phyloP scores from a whole-genome alignment of 2,329 filamentous ascomycete genomes.

The Hymenoscyphus fraxineus region DNA sequence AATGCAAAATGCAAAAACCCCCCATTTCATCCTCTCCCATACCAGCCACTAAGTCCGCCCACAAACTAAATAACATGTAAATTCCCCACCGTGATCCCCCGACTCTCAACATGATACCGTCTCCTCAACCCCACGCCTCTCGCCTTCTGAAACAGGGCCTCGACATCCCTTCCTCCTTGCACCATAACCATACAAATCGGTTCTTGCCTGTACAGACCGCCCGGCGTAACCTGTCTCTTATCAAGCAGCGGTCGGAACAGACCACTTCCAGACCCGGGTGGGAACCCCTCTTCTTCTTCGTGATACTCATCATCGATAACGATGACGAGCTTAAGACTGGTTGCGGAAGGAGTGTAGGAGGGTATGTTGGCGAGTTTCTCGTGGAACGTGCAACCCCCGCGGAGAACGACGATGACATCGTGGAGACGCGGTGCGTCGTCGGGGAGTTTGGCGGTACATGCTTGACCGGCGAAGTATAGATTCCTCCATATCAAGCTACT shows the following conservation, averaged over 20 bases:
- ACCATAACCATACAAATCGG: conserved; percentile 83
- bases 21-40: no score
- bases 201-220: conserved; percentile 42
- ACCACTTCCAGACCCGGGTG: conserved; percentile 36
- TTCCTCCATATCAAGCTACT: conserved; percentile 61
- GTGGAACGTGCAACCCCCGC: conserved; percentile 81
- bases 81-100: conserved; percentile 76
- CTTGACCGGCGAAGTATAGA: conserved; percentile 67
- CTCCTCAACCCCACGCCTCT: conserved; percentile 70
- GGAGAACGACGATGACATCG: conserved; percentile 76
- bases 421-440: conserved; percentile 50
- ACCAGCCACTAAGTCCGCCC: no score
- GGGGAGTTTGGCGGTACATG: conserved; percentile 56
- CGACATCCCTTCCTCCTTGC: conserved; percentile 63
- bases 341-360: conserved; percentile 58
- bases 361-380: conserved; percentile 85
- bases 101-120: conserved; percentile 75
- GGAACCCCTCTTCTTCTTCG: conserved; percentile 29
- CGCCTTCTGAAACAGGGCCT: conserved; percentile 60
- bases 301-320: conserved; percentile 49
- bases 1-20: no score
- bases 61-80: conserved; percentile 53
- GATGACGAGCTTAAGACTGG: conserved; percentile 74
- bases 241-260: conserved; percentile 67
- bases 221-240: conserved; percentile 53